These are phyloP conservation scores for Tricholoma matsutake DNA, from an alignment of 768 basidiomycete species.

Conservation along the genomic window DNA sequence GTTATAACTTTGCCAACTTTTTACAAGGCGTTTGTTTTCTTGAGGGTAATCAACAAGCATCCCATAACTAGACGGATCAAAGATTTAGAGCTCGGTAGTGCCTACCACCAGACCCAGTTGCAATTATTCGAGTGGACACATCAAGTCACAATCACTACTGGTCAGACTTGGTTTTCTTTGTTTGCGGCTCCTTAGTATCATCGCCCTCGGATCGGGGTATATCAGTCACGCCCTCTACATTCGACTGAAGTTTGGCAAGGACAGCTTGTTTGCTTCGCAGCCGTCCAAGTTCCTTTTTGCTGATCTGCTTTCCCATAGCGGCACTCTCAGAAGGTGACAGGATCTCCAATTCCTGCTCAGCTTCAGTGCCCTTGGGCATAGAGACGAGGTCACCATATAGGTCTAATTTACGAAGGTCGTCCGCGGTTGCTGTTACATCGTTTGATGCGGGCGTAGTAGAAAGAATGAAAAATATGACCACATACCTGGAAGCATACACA, in stretches of 20 bases:
- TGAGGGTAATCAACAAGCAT: too few relatives aligned
- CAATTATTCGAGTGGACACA: constrained; percentile 13
- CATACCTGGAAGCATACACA: constrained; percentile 45
- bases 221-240: constrained; percentile 8
- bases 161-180: constrained; percentile 36
- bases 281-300: constrained; percentile 46
- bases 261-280: constrained; percentile 51
- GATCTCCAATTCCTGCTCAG: constrained; percentile 39
- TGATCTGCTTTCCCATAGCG: constrained; percentile 27
- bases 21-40: neutral
- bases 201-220: constrained; percentile 7
- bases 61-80: too few relatives aligned
- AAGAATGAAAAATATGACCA: neutral
- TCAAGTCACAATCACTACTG: constrained; percentile 10
- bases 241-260: constrained; percentile 25
- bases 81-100: neutral
- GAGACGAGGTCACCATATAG: constrained; percentile 43
- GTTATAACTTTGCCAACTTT: too few relatives aligned
- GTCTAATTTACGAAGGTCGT: constrained; percentile 52
- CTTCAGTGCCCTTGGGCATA: constrained; percentile 54
- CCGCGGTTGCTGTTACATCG: constrained; percentile 38
- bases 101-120: neutral
- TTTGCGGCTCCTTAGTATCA: constrained; percentile 28
- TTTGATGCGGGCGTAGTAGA: neutral
- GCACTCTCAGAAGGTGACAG: constrained; percentile 19